A percentile compares a stretch with the other conserved stretches of the same genome.
phyloP scores from a whole-genome alignment of 176 grass and related monocot species.

The Musa troglodytarum region DNA sequence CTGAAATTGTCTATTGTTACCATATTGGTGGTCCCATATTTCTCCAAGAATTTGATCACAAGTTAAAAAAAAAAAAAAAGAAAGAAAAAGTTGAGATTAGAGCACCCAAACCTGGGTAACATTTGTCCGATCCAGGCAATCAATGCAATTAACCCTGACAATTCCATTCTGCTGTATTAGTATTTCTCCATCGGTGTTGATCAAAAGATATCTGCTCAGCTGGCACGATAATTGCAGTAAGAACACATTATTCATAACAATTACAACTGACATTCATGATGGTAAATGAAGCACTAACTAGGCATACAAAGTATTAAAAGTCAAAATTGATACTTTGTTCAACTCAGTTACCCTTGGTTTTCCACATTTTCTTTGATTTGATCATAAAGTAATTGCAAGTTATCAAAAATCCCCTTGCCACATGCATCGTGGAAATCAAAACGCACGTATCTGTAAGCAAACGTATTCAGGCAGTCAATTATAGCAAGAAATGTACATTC shows the following conservation, averaged over 20 bases:
- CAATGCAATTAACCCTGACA: constrained; percentile 86
- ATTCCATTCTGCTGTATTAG: constrained; percentile 73
- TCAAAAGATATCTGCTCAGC: constrained; percentile 98
- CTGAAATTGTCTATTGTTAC: no score
- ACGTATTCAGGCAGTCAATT: not conserved
- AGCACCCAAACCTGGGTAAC: constrained; percentile 65
- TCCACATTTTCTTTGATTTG: constrained; percentile 56
- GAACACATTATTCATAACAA: constrained; percentile 44
- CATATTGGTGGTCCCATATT: not conserved
- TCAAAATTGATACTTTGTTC: constrained; percentile 15
- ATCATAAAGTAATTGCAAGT: constrained; percentile 65
- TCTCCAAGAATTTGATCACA: not conserved
- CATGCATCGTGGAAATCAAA: constrained; percentile 95
- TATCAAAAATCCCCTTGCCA: constrained; percentile 79
- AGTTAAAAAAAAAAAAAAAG: not conserved
- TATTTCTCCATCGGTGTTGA: constrained; percentile 71
- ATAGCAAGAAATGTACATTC: not conserved
- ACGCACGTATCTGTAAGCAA: constrained; percentile 52
- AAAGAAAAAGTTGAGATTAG: not conserved
- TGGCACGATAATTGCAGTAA: constrained; percentile 67
- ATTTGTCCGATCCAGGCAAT: constrained; percentile 96
- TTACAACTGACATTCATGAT: constrained; percentile 28
- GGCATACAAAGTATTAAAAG: not conserved
- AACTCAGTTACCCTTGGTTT: constrained; percentile 80
- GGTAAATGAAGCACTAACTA: not conserved